phyloP scores from a whole-genome alignment of 495 filamentous ascomycete species.

The Lepraria neglecta region DNA sequence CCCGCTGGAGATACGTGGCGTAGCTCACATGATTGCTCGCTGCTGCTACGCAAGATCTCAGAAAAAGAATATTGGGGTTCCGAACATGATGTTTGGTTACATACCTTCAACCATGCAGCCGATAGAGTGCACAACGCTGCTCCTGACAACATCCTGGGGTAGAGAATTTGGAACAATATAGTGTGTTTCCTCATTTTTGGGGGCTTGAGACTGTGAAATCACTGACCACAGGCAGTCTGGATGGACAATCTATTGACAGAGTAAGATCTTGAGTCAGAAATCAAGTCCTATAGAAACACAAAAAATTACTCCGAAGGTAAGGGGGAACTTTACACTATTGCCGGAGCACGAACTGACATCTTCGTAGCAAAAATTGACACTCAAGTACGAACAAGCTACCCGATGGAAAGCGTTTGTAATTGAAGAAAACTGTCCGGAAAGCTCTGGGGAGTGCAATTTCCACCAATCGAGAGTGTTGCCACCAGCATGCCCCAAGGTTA shows the following conservation, averaged over 20 bases:
- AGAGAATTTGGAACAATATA: not conserved
- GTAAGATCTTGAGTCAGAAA: not conserved
- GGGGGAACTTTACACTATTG: not conserved
- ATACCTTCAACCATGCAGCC: too few species aligned
- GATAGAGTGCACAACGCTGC: too few species aligned
- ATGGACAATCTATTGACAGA: not conserved
- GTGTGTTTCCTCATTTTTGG: not conserved
- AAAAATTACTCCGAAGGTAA: not conserved
- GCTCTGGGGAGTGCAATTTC: too few species aligned
- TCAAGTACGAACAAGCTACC: not conserved
- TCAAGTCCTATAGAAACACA: not conserved
- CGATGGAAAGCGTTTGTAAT: not conserved
- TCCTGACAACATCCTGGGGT: not conserved
- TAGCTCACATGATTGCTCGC: too few species aligned
- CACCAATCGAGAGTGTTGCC: too few species aligned
- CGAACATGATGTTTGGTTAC: too few species aligned
- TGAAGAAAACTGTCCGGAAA: too few species aligned
- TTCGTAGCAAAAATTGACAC: not conserved
- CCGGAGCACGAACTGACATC: not conserved
- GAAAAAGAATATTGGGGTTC: too few species aligned
- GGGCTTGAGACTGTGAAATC: not conserved
- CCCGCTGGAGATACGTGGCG: not conserved
- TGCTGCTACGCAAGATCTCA: too few species aligned
- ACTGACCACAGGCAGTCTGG: slow-evolving; percentile 5
- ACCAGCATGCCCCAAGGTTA: too few species aligned